Base-by-base conservation (phyloP, 805 yeast genomes). In the Cyberlindnera meyerae region DNA sequence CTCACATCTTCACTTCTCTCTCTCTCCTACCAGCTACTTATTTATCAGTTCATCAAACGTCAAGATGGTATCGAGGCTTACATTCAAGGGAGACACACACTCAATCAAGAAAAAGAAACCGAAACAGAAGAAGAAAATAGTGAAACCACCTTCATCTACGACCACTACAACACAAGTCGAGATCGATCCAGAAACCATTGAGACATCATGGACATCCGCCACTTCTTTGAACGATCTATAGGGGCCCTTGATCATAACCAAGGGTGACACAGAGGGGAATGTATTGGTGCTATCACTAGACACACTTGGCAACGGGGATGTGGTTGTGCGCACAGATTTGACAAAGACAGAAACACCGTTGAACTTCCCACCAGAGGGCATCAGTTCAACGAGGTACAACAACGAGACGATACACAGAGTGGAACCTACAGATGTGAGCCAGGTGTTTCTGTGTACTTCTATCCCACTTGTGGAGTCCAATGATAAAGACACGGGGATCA, bases 41-140 rank as follows among this genome's bases (percentile, higher is more conserved):
- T n/a, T n/a, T n/a, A n/a, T n/a, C n/a, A n/a, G n/a, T n/a, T n/a
- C n/a, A n/a, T n/a, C n/a, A n/a, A n/a, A n/a, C n/a, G 11, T 12
- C 29, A 17, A n/a, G 5, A 64, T 65, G 69, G 66, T 61, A 5
- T 54, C 64, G 6, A 58, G 58, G 27, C 53, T 64, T 7, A 37
- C 49, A 5, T 65, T 65, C 50, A 64, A 64, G 41, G 66, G 66
- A 21, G 67, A 62, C 33, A 52, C n/a, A n/a, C n/a, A 47, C 33
- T 44, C 53, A 4, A 24, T 24, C 20, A 39, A 44, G 27, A 45
- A 49, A 34, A 44, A 37, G 36, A 39, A 37, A 33, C 37, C 43
- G 27, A 45, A 49, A 34, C 43, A 37, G 36, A 39, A 37, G 34
- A 49, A 34, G 31, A 26, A 18, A 27, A 18, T 26, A 12, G 31